phyloP scores from a whole-genome alignment of 352 stramenopile genomes.

The Phytophthora pini region DNA sequence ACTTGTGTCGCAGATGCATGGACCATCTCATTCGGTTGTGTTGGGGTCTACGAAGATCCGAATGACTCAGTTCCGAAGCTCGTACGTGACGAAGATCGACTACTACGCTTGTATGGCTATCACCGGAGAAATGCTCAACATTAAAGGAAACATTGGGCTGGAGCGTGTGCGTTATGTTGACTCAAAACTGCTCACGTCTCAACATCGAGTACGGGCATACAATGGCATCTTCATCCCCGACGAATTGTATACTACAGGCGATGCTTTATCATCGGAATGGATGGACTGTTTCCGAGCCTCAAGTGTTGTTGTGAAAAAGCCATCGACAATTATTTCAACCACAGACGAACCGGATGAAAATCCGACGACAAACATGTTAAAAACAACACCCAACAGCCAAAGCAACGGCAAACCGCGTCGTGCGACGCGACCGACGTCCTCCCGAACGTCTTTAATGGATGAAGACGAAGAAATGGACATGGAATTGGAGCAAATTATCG shows the following conservation, averaged over 20 bases:
- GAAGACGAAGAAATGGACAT: slow-evolving; percentile 76
- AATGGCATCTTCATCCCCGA: slow-evolving; percentile 81
- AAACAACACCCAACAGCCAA: neutral
- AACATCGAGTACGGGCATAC: slow-evolving; percentile 67
- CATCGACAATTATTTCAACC: neutral
- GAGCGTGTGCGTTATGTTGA: slow-evolving; percentile 80
- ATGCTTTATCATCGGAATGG: slow-evolving; percentile 78
- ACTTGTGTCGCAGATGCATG: slow-evolving; percentile 46
- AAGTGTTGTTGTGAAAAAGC: slow-evolving; percentile 29
- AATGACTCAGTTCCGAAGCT: slow-evolving; percentile 81
- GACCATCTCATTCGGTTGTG: slow-evolving; percentile 52
- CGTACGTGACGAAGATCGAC: slow-evolving; percentile 87
- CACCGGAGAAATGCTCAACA: slow-evolving; percentile 81
- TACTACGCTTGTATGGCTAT: slow-evolving; percentile 87
- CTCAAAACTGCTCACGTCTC: slow-evolving; percentile 65
- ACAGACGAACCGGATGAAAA: slow-evolving; percentile 2
- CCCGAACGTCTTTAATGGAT: slow-evolving; percentile 41
- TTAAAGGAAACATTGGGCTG: slow-evolving; percentile 85
- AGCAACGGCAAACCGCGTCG: slow-evolving; percentile 4
- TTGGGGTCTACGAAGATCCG: slow-evolving; percentile 79
- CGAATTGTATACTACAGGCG: slow-evolving; percentile 62
- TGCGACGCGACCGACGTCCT: slow-evolving; percentile 28
- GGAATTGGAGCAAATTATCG: slow-evolving; percentile 78
- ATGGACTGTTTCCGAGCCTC: slow-evolving; percentile 77
- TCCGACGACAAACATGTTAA: neutral